Evolutionary conservation across 192 early-diverging fungal genomes (phyloP).

Genomic region (Umbelopsis sp.): DNA sequence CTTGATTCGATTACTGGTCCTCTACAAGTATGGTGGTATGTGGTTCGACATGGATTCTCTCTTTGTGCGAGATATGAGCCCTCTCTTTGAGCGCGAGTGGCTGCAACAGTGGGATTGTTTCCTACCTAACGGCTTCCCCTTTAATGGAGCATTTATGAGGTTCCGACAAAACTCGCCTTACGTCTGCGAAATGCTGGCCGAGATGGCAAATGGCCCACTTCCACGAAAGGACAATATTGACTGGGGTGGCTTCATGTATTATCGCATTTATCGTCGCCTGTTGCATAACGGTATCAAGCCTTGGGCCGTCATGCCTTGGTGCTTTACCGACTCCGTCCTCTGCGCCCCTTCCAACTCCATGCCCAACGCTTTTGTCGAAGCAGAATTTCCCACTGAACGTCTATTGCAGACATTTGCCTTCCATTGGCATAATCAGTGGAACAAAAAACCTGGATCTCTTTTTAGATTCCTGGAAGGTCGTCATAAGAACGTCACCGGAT

Average conservation of each 20-base stretch:
- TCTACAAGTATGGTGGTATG: slow-evolving; percentile 48
- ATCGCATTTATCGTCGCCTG: slow-evolving; percentile 38
- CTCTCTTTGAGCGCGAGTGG: slow-evolving; percentile 46
- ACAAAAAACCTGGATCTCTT: slow-evolving; percentile 40
- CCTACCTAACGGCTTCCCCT: slow-evolving; percentile 40
- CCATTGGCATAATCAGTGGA: slow-evolving; percentile 53
- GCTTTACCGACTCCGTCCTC: slow-evolving; percentile 41
- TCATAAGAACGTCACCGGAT: slow-evolving; percentile 30
- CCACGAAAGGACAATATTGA: slow-evolving; percentile 38
- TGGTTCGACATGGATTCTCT: slow-evolving; percentile 54
- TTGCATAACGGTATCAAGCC: slow-evolving; percentile 39
- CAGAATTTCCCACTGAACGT: slow-evolving; percentile 32
- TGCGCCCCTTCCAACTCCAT: slow-evolving; percentile 43
- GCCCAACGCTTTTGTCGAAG: slow-evolving; percentile 45
- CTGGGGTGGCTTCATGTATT: slow-evolving; percentile 47
- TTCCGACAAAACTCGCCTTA: slow-evolving; percentile 47
- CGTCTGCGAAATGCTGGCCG: slow-evolving; percentile 44
- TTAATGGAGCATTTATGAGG: slow-evolving; percentile 49
- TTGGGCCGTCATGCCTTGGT: slow-evolving; percentile 47
- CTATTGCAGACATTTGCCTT: slow-evolving; percentile 43
- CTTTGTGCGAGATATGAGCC: slow-evolving; percentile 44
- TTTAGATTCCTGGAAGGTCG: slow-evolving; percentile 38
- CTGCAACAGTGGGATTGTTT: slow-evolving; percentile 50
- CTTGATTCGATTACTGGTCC: slow-evolving; percentile 39
- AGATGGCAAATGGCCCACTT: slow-evolving; percentile 39